Evolutionary conservation across 768 basidiomycete genomes (phyloP).

Genomic region (Cystobasidium onofrii): DNA sequence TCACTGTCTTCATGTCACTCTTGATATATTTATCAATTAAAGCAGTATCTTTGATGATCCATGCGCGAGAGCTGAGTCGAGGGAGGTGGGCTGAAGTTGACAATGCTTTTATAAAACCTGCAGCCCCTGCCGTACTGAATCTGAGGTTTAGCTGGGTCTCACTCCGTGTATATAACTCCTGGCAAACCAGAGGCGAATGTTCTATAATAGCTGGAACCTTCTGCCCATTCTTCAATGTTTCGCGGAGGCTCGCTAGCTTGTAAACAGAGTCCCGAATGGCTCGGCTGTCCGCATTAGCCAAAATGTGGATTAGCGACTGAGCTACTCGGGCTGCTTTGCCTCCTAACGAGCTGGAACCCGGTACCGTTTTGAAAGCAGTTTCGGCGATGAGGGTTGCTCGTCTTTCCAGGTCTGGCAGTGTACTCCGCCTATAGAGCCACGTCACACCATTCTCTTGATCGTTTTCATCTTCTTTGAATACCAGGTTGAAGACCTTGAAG

Average conservation of each 20-base stretch:
- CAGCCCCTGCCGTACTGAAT: not conserved
- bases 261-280: not conserved
- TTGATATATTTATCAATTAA: constrained; percentile 43
- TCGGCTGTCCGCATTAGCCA: not conserved
- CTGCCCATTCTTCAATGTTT: not conserved
- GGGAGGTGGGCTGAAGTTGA: constrained; percentile 25
- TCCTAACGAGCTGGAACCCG: not conserved
- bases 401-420: not conserved
- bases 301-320: not conserved
- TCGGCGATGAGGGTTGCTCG: constrained; percentile 12
- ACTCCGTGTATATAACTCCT: not conserved
- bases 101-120: not conserved
- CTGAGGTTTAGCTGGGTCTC: not conserved
- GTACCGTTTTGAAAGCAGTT: not conserved
- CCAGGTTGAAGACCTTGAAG: not conserved
- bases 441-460: not conserved
- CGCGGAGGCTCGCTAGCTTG: not conserved
- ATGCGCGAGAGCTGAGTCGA: constrained; percentile 26
- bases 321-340: not conserved
- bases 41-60: constrained; percentile 25
- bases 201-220: not conserved
- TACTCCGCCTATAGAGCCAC: not conserved
- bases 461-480: not conserved
- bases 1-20: constrained; percentile 58
- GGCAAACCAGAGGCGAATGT: not conserved